phyloP scores from a whole-genome alignment of 169 alveolate species.

The Plasmodium gallinaceum region DNA sequence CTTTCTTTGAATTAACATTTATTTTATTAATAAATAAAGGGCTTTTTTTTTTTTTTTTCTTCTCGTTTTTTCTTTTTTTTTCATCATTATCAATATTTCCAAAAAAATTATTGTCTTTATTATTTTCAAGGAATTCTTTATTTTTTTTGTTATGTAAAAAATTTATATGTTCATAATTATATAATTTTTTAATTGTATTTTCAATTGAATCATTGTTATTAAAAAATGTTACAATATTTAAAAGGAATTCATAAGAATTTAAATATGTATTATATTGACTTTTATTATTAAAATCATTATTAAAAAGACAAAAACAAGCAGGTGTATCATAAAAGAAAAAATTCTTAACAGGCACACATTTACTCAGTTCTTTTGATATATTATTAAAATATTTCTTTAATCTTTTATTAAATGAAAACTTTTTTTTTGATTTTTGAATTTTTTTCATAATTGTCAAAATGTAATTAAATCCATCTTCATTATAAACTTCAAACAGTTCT shows the following conservation, averaged over 20 bases:
- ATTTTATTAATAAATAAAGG: neutral
- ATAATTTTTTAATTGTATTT: constrained; percentile 4
- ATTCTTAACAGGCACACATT: constrained; percentile 39
- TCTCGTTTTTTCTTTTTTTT: neutral
- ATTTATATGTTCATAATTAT: neutral
- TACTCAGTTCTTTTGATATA: constrained; percentile 31
- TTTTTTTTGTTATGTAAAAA: neutral
- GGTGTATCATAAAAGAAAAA: constrained; percentile 62
- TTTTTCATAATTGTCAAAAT: constrained; percentile 28
- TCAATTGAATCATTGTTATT: constrained; percentile 22
- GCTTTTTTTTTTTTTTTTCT: neutral
- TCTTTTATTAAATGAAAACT: constrained; percentile 5
- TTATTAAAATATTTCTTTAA: constrained; percentile 7
- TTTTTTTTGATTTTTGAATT: constrained; percentile 3
- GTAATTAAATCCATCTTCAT: constrained; percentile 44
- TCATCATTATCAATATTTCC: neutral
- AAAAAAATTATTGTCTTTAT: neutral
- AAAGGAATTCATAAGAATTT: constrained; percentile 62
- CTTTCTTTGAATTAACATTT: neutral
- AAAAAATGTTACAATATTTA: constrained; percentile 36
- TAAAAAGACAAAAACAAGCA: constrained; percentile 64
- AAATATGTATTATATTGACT: constrained; percentile 64
- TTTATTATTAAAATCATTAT: constrained; percentile 43
- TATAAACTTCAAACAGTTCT: constrained; percentile 43
- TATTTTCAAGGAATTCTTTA: neutral